Base-by-base conservation (phyloP, 441 rosid genomes). In the Gossypium aridum region DNA sequence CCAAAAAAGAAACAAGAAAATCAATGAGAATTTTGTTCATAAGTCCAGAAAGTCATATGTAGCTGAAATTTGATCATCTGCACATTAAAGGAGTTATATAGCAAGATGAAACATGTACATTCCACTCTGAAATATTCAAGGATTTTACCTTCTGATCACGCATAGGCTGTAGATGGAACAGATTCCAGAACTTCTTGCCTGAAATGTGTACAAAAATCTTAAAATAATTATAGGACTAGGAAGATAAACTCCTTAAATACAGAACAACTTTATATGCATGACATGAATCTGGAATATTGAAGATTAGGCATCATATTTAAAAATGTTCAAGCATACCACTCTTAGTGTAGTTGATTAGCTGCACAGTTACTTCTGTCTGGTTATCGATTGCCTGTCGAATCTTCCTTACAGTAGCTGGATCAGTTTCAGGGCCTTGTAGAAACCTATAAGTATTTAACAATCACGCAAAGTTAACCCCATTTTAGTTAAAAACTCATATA, bases 161-260 rank as follows among this genome's bases (percentile, higher is more conserved):
- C 98, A 93, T 96, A 79, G 99, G 98, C 84, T 96, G 99, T 75
- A 96, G 82, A 82, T 96, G 99, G 85, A 96, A 96, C 77, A 96
- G 80, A 83, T 93, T 96, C 99, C 99, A 96, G 81, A 96, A 96
- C 84, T 96, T 96, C 82, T 93, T 96, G 19, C 99, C 99, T 96
- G 85, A 64, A 83, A 64, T 14, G 14, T 14, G 20, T 6, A 34
- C 19, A 61, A 61, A 31, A 26, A 61, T 45, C 12, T 6, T 72
- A n/a, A n/a, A 55, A 17, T 4, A 7, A 26, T 59, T 37, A 64
- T 9, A 64, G 2, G 69, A 17, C 45, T 37, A 8, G 45, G 45
- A 37, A 37, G 45, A 37, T 37, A 8, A 37, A 7, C 45, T 37
- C 45, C 45, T 37, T 37, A 37, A 37, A 37, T 7, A 37, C 12